These are phyloP conservation scores for Biscogniauxia sp. DNA, from an alignment of 2,329 filamentous ascomycete genomes.

Conservation along the genomic window DNA sequence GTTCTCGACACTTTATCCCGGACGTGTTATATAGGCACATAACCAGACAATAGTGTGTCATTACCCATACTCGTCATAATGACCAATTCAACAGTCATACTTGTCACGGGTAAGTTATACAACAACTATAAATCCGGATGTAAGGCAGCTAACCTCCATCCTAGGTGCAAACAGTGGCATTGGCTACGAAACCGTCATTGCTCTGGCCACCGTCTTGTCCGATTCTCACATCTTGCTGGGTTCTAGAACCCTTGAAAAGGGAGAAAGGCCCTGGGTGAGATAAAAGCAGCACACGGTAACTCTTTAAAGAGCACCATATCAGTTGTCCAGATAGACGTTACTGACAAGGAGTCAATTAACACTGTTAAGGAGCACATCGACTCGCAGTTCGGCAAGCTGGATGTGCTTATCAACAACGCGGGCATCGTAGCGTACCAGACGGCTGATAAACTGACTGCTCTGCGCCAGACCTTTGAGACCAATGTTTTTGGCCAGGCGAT, in stretches of 20 bases:
- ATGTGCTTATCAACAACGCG: constrained; percentile 59
- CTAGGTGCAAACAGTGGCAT: constrained; percentile 46
- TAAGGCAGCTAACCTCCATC: background rate
- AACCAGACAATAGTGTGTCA: too few relatives aligned
- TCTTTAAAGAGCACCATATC: constrained; percentile 53
- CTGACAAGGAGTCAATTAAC: constrained; percentile 55
- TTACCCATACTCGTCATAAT: too few relatives aligned
- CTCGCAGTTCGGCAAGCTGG: constrained; percentile 46
- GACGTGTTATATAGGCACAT: too few relatives aligned
- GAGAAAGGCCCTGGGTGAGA: constrained; percentile 30
- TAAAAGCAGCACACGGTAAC: constrained; percentile 42
- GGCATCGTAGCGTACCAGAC: constrained; percentile 54
- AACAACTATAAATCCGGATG: too few relatives aligned
- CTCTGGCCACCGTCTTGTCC: constrained; percentile 35
- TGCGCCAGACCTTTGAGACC: constrained; percentile 48
- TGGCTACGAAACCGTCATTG: constrained; percentile 40
- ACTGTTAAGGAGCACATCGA: constrained; percentile 51
- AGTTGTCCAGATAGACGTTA: constrained; percentile 55
- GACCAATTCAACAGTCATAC: too few relatives aligned
- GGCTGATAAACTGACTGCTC: constrained; percentile 52
- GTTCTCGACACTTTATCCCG: too few relatives aligned
- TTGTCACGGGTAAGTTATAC: too few relatives aligned
- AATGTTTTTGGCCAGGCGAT: constrained; percentile 33
- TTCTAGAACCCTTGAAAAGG: constrained; percentile 37
- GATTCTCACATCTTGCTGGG: constrained; percentile 40